These are phyloP conservation scores for Penicillium bovifimosum DNA, from an alignment of 495 filamentous ascomycete species.

Conservation along the genomic window DNA sequence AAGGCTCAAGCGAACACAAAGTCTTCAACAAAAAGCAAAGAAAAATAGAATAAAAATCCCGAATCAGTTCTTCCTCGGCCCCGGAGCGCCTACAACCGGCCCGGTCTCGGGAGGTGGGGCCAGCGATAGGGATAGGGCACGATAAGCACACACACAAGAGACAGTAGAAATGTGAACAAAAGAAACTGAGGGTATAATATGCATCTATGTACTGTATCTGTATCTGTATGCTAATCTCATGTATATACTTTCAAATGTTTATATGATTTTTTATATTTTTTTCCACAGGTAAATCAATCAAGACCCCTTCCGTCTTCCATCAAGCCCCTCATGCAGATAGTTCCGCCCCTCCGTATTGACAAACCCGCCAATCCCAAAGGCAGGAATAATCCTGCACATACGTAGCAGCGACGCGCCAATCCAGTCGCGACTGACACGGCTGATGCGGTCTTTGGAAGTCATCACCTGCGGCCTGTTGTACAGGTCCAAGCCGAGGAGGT, in stretches of 20 bases:
- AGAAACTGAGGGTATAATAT: conserved; percentile 26
- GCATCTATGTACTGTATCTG: conserved; percentile 9
- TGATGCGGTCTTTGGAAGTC: conserved; percentile 49
- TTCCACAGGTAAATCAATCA: conserved; percentile 4
- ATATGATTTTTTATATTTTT: conserved; percentile 1
- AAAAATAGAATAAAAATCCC: not conserved
- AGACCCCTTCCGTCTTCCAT: conserved; percentile 11
- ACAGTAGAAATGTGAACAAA: not conserved
- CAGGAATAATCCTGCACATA: conserved; percentile 81
- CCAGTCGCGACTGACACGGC: conserved; percentile 67
- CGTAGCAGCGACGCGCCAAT: conserved; percentile 62
- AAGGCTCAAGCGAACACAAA: not conserved
- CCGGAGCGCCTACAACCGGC: not conserved
- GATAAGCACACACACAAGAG: conserved; percentile 15
- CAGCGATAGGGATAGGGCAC: conserved; percentile 3
- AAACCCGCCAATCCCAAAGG: conserved; percentile 85
- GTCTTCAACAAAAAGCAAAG: not conserved
- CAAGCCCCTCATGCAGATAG: conserved; percentile 29
- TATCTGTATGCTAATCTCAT: too few relatives aligned
- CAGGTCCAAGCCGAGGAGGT: conserved; percentile 77
- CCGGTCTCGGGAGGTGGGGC: conserved; percentile 3
- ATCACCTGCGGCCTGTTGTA: conserved; percentile 60
- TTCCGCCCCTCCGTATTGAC: conserved; percentile 58
- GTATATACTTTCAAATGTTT: too few relatives aligned
- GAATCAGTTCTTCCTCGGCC: not conserved